Percentiles rank a stretch among this genome's conserved stretches.
These are phyloP conservation scores for Dichomitus squalens DNA, from an alignment of 1,284 basidiomycete species.

Conservation along the genomic window DNA sequence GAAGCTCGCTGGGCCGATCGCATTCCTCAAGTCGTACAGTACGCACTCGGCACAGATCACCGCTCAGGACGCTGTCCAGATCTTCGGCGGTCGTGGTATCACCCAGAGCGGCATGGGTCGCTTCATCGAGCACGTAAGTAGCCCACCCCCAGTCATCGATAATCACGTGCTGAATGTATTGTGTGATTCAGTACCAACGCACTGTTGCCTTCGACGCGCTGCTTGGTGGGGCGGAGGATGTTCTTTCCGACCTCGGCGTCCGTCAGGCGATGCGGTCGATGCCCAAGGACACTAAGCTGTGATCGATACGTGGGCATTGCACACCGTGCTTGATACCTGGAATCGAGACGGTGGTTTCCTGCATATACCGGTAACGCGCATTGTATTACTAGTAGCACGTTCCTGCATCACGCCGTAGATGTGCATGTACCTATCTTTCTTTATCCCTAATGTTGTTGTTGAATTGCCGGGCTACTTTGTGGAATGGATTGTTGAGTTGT, in stretches of 20 bases:
- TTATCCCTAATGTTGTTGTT: background rate
- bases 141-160: too few species aligned
- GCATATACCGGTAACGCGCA: background rate
- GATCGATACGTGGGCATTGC: background rate
- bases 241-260: conserved; percentile 69
- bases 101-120: conserved; percentile 76
- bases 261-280: conserved; percentile 63
- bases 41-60: conserved; percentile 72
- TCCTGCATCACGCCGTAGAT: background rate
- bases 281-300: conserved; percentile 54
- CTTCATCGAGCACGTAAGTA: conserved; percentile 66
- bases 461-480: background rate
- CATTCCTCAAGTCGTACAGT: conserved; percentile 74
- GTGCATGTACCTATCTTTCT: background rate
- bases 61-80: conserved; percentile 79
- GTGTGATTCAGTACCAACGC: conserved; percentile 55
- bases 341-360: background rate
- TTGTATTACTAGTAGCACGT: background rate
- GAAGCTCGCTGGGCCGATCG: conserved; percentile 60
- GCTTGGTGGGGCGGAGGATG: conserved; percentile 74
- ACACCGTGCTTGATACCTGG: background rate
- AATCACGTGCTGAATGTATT: conserved; percentile 5
- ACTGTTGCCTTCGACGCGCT: conserved; percentile 71
- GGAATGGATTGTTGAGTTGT: too few species aligned
- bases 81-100: conserved; percentile 81